Evolutionary conservation across 2,329 filamentous ascomycete species (phyloP), one percentile per base, ranked within the genome.

Genomic region (Talaromyces verruculosus): DNA sequence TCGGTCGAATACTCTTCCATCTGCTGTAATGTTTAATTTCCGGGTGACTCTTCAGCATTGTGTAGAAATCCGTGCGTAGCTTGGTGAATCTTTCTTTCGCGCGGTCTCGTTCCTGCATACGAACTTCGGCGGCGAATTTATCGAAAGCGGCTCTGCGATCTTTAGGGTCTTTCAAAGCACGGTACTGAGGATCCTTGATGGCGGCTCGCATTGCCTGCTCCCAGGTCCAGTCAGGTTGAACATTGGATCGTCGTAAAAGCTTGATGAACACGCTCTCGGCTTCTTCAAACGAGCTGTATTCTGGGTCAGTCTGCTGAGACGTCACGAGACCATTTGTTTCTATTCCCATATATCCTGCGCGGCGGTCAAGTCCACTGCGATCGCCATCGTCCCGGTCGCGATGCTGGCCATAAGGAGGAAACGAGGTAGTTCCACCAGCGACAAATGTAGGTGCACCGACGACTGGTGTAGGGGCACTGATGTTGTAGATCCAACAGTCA

Each of bases 21-120:
- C 93, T 90, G 49, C 94, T 97, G 78, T 96, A 97, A 77, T 97
- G 88, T 78, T 93, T 95, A 79, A 99, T 98, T 79, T 99, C 95
- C 68, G 93, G 93, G 78, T 99, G 94, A 70, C 93, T 93, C 80
- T 90, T 92, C 71, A 99, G 86, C 95, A 99, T 99, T 64, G 89
- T 93, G 71, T 91, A 90, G 79, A 99, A 99, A 83, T 98, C 95
- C 78, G 91, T 86, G 73, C 93, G 91, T 74, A 98, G 85, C 82
- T 97, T 98, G 72, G 91, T 85, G 78, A 96, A 85, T 76, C 95
- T 90, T 80, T 98, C 94, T 79, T 96, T 94, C 75, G 93, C 93
- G 71, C 91, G 91, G 78, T 96, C 92, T 82, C 96, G 95, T 81
- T 99, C 95, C 81, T 97, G 92, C 71, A 91, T 84, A 71, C 95